phyloP scores from a whole-genome alignment of 345 rosid genomes.

The Hevea brasiliensis region DNA sequence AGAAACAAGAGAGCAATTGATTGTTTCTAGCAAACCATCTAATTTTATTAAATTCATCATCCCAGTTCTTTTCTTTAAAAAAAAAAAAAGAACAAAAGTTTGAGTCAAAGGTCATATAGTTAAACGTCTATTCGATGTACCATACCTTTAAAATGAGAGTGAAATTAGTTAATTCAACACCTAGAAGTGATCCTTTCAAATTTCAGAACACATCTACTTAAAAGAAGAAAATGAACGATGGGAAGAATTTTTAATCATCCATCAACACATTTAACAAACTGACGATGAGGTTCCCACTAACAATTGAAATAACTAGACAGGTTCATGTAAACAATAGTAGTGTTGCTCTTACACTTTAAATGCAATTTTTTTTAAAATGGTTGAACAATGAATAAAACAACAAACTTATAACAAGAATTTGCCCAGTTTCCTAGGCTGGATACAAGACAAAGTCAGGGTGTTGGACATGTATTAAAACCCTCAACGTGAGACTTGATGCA shows the following conservation, averaged over 20 bases:
- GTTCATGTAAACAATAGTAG: background rate
- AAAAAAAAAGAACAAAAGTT: background rate
- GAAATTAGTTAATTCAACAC: no score
- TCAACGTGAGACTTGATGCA: background rate
- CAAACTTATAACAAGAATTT: background rate
- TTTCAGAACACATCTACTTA: background rate
- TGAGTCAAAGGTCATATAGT: background rate
- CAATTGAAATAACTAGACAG: background rate
- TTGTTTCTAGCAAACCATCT: background rate
- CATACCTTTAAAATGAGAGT: background rate
- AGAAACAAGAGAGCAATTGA: background rate
- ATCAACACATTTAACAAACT: conserved; percentile 1
- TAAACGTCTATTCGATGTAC: background rate
- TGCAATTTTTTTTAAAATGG: background rate
- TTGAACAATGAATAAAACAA: background rate
- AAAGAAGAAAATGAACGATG: background rate
- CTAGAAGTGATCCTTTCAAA: background rate
- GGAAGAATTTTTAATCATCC: background rate
- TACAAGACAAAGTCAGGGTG: no score
- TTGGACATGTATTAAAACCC: background rate
- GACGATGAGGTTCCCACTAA: background rate
- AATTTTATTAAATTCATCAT: background rate
- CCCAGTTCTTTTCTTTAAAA: background rate
- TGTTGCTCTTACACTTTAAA: background rate
- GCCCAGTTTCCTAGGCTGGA: no score